Conservation (phyloP, 495 filamentous ascomycete species). For the Aspergillus sclerotiicarbonarius region DNA sequence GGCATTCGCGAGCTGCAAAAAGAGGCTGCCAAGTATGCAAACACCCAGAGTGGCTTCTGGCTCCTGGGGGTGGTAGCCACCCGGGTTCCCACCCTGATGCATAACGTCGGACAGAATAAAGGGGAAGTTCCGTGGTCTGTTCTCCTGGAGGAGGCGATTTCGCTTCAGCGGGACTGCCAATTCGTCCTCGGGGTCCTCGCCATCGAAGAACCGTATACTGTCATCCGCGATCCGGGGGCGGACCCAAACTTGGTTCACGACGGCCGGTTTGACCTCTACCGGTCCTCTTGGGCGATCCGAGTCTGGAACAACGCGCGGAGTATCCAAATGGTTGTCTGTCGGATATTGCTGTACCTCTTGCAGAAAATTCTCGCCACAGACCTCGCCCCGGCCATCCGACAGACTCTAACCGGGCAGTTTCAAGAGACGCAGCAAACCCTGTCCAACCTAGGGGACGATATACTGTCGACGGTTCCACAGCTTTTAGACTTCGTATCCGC, state of each 20-base stretch:
- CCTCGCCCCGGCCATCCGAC: slow-evolving; percentile 11
- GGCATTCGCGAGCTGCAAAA: slow-evolving; percentile 27
- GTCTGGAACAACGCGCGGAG: slow-evolving; percentile 30
- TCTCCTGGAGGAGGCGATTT: slow-evolving; percentile 20
- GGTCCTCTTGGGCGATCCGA: slow-evolving; percentile 22
- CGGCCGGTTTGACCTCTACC: slow-evolving; percentile 23
- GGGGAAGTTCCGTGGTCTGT: slow-evolving; percentile 12
- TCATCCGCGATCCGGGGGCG: slow-evolving; percentile 3
- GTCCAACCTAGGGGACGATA: slow-evolving; percentile 35
- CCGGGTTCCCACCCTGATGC: slow-evolving; percentile 21
- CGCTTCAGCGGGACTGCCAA: slow-evolving; percentile 20
- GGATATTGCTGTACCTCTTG: slow-evolving; percentile 21
- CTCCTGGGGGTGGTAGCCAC: slow-evolving; percentile 20
- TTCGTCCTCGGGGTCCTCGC: slow-evolving; percentile 14
- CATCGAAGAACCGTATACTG: slow-evolving; percentile 26
- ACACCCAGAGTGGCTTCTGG: slow-evolving; percentile 23
- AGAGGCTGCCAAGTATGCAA: slow-evolving; percentile 22
- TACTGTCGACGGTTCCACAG: slow-evolving; percentile 48
- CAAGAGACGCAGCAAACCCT: slow-evolving; percentile 30
- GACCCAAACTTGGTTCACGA: slow-evolving; percentile 21
- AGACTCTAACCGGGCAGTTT: slow-evolving; percentile 22
- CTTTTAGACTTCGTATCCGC: slow-evolving; percentile 21
- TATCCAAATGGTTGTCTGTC: slow-evolving; percentile 24
- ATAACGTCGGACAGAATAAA: slow-evolving; percentile 7
- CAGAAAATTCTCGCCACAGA: slow-evolving; percentile 16